phyloP scores from a whole-genome alignment of 192 early-diverging fungal genomes.

The Irineochytrium annulatum region DNA sequence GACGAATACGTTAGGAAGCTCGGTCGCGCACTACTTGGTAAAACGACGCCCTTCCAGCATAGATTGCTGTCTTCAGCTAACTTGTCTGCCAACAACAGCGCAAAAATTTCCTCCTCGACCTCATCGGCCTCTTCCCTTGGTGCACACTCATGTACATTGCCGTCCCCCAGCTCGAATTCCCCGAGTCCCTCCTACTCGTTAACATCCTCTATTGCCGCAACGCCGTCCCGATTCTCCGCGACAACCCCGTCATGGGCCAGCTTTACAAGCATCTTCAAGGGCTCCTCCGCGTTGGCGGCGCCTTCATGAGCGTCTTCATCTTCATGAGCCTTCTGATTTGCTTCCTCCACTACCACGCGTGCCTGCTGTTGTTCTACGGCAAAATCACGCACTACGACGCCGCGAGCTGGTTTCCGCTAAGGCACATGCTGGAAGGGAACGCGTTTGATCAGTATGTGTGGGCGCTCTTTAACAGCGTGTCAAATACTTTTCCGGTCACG shows the following conservation, averaged over 20 bases:
- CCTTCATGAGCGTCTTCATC: conserved; percentile 38
- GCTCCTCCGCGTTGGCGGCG: conserved; percentile 30
- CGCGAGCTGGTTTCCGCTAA: conserved; percentile 22
- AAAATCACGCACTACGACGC: conserved; percentile 23
- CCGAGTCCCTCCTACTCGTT: conserved; percentile 27
- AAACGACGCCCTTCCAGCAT: neutral
- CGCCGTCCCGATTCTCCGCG: conserved; percentile 21
- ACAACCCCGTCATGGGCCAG: conserved; percentile 27
- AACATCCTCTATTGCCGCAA: conserved; percentile 23
- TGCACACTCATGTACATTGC: conserved; percentile 22
- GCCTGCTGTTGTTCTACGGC: conserved; percentile 37
- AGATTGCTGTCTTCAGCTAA: neutral
- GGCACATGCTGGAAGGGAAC: conserved; percentile 5
- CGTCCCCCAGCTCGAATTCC: conserved; percentile 5
- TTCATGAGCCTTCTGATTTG: conserved; percentile 26
- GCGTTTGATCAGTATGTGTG: conserved; percentile 37
- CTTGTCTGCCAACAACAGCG: neutral
- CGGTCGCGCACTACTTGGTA: conserved; percentile 8
- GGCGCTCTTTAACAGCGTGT: conserved; percentile 34
- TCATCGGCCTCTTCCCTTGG: conserved; percentile 30
- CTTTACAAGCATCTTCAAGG: conserved; percentile 16
- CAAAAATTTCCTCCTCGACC: conserved; percentile 21
- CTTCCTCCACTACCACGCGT: conserved; percentile 42
- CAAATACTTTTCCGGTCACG: conserved; percentile 42
- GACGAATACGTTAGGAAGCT: neutral